Percentiles rank a stretch among this genome's conserved stretches.
These are phyloP conservation scores for Malus hybrid DNA, from an alignment of 331 rosid species.

Conservation along the genomic window DNA sequence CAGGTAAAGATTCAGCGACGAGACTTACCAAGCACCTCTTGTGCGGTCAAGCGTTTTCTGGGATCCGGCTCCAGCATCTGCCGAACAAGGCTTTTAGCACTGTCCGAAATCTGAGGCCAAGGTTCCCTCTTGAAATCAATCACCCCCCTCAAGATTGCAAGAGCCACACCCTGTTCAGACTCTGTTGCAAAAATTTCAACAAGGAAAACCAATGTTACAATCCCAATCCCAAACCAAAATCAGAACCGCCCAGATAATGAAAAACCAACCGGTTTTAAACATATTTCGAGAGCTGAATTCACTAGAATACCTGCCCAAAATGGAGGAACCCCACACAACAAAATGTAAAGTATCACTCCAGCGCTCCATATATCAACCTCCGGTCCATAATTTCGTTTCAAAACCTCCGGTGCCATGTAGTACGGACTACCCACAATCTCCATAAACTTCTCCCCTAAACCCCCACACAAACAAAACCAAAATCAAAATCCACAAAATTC, in stretches of 20 bases:
- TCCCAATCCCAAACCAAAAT: neutral
- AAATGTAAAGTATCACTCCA: constrained; percentile 90
- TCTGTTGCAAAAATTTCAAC: constrained; percentile 34
- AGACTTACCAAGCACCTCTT: constrained; percentile 89
- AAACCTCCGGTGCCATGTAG: constrained; percentile 97
- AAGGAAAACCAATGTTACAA: constrained; percentile 5
- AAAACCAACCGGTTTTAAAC: neutral
- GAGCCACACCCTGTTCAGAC: constrained; percentile 87
- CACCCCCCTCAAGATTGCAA: constrained; percentile 86
- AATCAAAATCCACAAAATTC: neutral
- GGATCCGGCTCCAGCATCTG: constrained; percentile 93
- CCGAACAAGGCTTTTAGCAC: constrained; percentile 90
- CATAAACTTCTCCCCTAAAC: constrained; percentile 66
- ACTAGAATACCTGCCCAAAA: constrained; percentile 83
- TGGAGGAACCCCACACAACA: constrained; percentile 97
- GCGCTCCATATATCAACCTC: constrained; percentile 98
- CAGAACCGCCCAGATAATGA: neutral
- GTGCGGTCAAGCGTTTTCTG: constrained; percentile 79
- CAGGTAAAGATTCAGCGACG: neutral
- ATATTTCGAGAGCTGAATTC: neutral
- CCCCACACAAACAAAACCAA: neutral
- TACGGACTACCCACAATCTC: constrained; percentile 99
- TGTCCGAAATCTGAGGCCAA: constrained; percentile 97
- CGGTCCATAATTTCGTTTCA: constrained; percentile 86
- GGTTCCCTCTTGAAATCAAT: constrained; percentile 97